Conservation (phyloP, 192 early-diverging fungal species). For the Spizellomyces sp. region DNA sequence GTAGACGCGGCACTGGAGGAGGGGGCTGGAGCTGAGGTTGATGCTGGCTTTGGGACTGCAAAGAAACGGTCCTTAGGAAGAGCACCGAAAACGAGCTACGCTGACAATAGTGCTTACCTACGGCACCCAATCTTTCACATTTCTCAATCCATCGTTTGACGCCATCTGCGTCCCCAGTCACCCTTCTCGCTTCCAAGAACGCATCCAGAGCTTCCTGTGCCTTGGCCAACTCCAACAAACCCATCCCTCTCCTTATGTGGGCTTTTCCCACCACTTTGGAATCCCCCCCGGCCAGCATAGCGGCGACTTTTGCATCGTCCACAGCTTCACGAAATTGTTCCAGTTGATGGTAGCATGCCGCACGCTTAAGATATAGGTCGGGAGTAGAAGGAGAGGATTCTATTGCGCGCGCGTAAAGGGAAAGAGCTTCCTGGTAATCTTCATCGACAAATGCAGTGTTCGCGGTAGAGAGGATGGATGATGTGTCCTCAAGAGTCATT, state of each 20-base stretch:
- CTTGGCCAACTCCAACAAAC: conserved; percentile 24
- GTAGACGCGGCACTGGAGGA: background rate
- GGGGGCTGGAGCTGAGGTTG: conserved; percentile 5
- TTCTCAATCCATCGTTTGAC: conserved; percentile 29
- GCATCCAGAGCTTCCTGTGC: conserved; percentile 58
- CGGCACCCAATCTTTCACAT: conserved; percentile 23
- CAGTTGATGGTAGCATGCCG: conserved; percentile 66
- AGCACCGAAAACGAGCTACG: background rate
- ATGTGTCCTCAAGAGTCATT: conserved; percentile 8
- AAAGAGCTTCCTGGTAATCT: conserved; percentile 73
- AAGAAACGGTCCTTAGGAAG: background rate
- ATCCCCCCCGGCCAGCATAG: conserved; percentile 55
- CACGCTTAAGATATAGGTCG: conserved; percentile 72
- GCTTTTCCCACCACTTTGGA: conserved; percentile 65
- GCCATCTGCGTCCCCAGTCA: conserved; percentile 13
- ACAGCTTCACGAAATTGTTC: conserved; percentile 60
- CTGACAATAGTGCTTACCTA: background rate
- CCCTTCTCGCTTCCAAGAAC: conserved; percentile 45
- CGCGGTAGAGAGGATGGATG: conserved; percentile 44
- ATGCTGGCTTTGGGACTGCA: background rate
- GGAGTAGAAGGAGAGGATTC: conserved; percentile 58
- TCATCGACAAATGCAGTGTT: conserved; percentile 80
- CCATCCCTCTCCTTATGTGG: conserved; percentile 59
- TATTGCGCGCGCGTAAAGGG: conserved; percentile 70
- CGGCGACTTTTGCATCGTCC: conserved; percentile 66